Evolutionary conservation across 202 grass and related monocot species (phyloP), one percentile per base, ranked within the genome.

Genomic region (Bolboschoenoplectus hybrid): DNA sequence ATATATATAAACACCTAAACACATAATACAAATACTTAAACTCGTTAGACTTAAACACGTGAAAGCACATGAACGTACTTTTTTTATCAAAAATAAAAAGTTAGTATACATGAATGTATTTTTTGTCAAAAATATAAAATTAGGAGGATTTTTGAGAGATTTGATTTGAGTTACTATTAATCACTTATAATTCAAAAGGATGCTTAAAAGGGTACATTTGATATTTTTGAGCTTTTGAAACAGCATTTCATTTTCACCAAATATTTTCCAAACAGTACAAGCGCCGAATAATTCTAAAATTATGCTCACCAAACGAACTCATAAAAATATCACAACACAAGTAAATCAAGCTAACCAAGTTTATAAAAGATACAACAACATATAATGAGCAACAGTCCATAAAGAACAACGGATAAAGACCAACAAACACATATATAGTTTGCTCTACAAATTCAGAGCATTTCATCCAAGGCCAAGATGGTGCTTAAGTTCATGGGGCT

Each of bases 401-500:
- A 52, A 78, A 36, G 19, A 32, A 40, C 14, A 26, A 16, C 50
- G 14, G 26, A 46, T n/a, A 70, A 70, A 14, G 14, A 56, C 20
- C 77, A 63, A 63, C 75, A 60, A 61, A 14, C n/a, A 44, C 57
- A 80, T 17, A 52, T 6, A 20, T 19, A 81, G 60, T 13, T 81
- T 43, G 62, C 1, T 83, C 81, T 4, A 38, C 49, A 38, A 76
- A 38, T 49, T 83, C 19, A 83, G 45, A 67, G 61, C 14, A 14
- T 55, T 1, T 91, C 91, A 89, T 98, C 96, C 79, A 98, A 85
- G 3, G 87, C 63, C 39, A 98, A 72, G 58, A 86, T 88, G 45
- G 93, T 91, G 91, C 93, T 98, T 86, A 98, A 80, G 90, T 98
- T 98, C 85, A 96, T 89, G 56, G 96, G 96, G 79, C 47, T 87